Conservation (phyloP, 192 early-diverging fungal genomes). For the Backusella macrospora region DNA sequence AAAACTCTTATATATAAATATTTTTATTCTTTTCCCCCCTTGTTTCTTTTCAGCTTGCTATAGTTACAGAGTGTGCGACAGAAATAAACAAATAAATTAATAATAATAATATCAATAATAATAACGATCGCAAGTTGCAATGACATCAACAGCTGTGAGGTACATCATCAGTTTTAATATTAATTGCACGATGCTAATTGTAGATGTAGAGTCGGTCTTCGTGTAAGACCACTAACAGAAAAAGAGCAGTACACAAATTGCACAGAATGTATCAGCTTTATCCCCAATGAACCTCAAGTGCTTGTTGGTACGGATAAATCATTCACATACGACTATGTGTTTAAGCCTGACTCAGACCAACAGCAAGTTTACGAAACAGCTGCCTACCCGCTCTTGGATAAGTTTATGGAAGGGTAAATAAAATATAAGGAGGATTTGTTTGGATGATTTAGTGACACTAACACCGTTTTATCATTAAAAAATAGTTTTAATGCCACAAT, state of each 20-base stretch:
- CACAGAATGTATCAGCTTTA: constrained; percentile 60
- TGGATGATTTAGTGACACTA: constrained; percentile 11
- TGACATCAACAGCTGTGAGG: constrained; percentile 44
- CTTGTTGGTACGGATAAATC: constrained; percentile 63
- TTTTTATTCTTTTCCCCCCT: constrained; percentile 1
- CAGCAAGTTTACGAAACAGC: constrained; percentile 60
- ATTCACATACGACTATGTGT: constrained; percentile 76
- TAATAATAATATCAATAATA: too few relatives aligned
- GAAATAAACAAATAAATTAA: not conserved
- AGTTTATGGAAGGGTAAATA: constrained; percentile 76
- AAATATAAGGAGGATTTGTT: constrained; percentile 1
- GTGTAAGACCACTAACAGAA: constrained; percentile 74
- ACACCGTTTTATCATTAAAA: not conserved
- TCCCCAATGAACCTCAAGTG: constrained; percentile 63
- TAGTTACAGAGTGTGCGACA: constrained; percentile 16
- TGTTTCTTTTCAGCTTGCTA: not conserved
- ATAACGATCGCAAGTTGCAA: not conserved
- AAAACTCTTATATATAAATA: not conserved
- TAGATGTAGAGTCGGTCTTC: constrained; percentile 67
- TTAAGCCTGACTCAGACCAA: constrained; percentile 55
- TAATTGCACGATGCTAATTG: not conserved
- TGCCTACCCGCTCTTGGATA: constrained; percentile 61
- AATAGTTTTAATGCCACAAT: constrained; percentile 90
- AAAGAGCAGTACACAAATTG: constrained; percentile 75
- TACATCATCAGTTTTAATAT: constrained; percentile 16